Conservation (phyloP, 139 green algal genomes). For the Chlamydomonas sphaeroides region DNA sequence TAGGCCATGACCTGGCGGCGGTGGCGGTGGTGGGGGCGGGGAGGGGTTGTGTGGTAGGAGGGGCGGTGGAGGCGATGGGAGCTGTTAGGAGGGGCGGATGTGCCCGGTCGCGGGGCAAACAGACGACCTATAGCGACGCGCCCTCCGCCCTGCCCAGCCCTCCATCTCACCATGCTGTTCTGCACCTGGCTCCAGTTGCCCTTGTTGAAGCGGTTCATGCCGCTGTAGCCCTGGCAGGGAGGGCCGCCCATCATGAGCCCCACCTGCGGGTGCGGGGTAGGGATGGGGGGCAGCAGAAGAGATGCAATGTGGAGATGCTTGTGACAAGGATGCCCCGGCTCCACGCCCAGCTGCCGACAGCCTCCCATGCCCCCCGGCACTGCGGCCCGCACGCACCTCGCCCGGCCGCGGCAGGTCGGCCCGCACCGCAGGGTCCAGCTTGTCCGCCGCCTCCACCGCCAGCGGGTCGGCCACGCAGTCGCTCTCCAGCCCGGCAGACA, state of each 20-base stretch:
- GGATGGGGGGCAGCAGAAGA: no score
- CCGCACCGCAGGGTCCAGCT: conserved; percentile 26
- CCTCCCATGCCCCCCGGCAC: no score
- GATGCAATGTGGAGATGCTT: no score
- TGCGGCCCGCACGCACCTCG: no score
- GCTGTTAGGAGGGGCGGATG: no score
- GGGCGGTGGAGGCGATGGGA: background rate
- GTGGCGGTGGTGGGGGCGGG: no score
- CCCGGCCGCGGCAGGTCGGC: conserved; percentile 80
- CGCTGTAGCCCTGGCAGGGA: conserved; percentile 97
- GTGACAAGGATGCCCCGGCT: no score
- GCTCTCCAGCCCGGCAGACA: conserved; percentile 68
- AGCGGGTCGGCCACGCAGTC: conserved; percentile 77
- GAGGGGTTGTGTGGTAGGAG: no score
- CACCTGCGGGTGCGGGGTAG: no score
- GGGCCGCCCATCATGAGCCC: conserved; percentile 97
- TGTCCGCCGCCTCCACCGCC: conserved; percentile 35
- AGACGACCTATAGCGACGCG: no score
- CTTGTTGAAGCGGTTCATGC: conserved; percentile 99
- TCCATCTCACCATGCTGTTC: conserved; percentile 89
- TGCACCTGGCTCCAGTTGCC: conserved; percentile 95
- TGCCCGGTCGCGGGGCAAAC: no score
- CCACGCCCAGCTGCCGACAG: no score
- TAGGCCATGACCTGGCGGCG: conserved; percentile 88
- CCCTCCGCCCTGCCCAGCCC: background rate